A percentile compares a stretch with the other conserved stretches of the same genome.
These are phyloP conservation scores for Phytophthora ohioensis DNA, from an alignment of 352 stramenopile species.

Conservation along the genomic window DNA sequence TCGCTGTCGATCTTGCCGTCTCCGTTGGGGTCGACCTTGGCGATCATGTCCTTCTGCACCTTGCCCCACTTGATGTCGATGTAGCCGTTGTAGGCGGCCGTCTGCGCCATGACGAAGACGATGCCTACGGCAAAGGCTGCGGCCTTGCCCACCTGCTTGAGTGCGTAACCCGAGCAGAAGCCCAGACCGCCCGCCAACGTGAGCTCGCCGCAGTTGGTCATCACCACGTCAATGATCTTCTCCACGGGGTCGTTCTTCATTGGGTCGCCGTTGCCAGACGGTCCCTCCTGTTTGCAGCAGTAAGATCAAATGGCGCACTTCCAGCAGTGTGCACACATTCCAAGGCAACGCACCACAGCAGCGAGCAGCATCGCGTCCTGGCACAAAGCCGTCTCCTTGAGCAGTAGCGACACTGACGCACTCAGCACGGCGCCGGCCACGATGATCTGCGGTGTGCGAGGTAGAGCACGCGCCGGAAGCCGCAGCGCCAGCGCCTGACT, in stretches of 20 bases:
- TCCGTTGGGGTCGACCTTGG: constrained; percentile 81
- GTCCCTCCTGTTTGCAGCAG: constrained; percentile 38
- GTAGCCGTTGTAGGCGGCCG: constrained; percentile 87
- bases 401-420: constrained; percentile 50
- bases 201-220: constrained; percentile 72
- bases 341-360: constrained; percentile 32
- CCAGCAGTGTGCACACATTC: not conserved
- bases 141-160: constrained; percentile 86
- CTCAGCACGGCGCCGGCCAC: constrained; percentile 59
- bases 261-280: constrained; percentile 36
- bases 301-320: not conserved
- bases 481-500: constrained; percentile 43
- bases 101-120: constrained; percentile 81
- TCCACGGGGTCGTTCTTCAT: constrained; percentile 63
- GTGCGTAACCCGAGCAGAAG: constrained; percentile 87
- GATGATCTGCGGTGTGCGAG: constrained; percentile 37
- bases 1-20: constrained; percentile 88
- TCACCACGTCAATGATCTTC: constrained; percentile 70
- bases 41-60: constrained; percentile 87
- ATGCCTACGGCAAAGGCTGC: constrained; percentile 78
- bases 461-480: constrained; percentile 30
- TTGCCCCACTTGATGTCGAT: constrained; percentile 93
- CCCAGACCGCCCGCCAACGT: constrained; percentile 73
- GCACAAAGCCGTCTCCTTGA: constrained; percentile 59
- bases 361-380: constrained; percentile 52